Percentiles rank a stretch among this genome's conserved stretches.
These are phyloP conservation scores for Fagopyrum tataricum DNA, from an alignment of 148 eudicot species.

Conservation along the genomic window DNA sequence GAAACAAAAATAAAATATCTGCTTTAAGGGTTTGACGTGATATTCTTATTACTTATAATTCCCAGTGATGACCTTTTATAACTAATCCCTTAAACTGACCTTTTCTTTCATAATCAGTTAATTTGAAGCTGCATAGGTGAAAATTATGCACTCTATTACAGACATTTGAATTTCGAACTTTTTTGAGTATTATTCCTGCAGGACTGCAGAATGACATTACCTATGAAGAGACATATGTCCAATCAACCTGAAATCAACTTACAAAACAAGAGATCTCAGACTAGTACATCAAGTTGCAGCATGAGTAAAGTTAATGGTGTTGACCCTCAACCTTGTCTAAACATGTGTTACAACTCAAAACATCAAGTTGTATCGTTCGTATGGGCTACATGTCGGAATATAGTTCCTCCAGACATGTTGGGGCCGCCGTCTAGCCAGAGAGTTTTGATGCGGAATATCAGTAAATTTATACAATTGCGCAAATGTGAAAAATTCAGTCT, in stretches of 20 bases:
- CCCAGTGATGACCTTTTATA: no score
- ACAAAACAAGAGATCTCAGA: background rate
- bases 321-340: constrained; percentile 32
- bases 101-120: background rate
- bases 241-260: background rate
- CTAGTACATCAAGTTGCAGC: background rate
- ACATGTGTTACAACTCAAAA: constrained; percentile 37
- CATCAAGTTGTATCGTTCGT: constrained; percentile 64
- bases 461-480: constrained; percentile 50
- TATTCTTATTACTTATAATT: no score
- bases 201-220: background rate
- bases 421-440: constrained; percentile 59
- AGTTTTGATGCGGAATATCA: constrained; percentile 54
- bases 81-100: no score
- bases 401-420: constrained; percentile 56
- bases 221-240: background rate
- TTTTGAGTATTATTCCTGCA: constrained; percentile 8
- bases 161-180: background rate
- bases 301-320: constrained; percentile 15
- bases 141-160: background rate
- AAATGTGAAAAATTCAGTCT: constrained; percentile 65
- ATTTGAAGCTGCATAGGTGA: background rate
- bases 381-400: constrained; percentile 83
- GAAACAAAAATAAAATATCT: background rate
- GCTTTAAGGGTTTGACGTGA: background rate